phyloP scores from a whole-genome alignment of 495 filamentous ascomycete genomes.

The Podospora pseudocomata region DNA sequence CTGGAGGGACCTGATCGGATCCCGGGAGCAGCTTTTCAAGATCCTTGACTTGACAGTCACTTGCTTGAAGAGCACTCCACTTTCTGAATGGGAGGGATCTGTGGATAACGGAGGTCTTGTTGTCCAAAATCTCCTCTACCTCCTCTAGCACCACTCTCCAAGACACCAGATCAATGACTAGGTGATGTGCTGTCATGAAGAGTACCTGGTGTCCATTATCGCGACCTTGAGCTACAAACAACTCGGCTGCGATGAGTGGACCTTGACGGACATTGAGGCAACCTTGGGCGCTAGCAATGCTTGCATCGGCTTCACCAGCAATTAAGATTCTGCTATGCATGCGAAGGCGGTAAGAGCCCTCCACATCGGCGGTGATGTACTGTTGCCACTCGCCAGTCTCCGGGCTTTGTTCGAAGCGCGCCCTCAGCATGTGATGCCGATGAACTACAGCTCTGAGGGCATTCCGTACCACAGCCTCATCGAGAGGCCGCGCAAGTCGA shows the following conservation, averaged over 20 bases:
- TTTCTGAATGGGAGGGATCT: slow-evolving; percentile 48
- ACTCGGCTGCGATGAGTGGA: slow-evolving; percentile 34
- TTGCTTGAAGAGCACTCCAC: slow-evolving; percentile 43
- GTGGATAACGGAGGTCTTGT: slow-evolving; percentile 15
- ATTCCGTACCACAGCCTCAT: slow-evolving; percentile 34
- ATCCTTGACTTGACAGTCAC: slow-evolving; percentile 1
- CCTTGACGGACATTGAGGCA: slow-evolving; percentile 35
- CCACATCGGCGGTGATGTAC: slow-evolving; percentile 17
- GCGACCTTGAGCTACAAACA: slow-evolving; percentile 18
- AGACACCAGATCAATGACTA: slow-evolving; percentile 60
- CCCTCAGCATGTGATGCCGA: slow-evolving; percentile 61
- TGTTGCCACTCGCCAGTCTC: slow-evolving; percentile 25
- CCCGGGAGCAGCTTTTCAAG: slow-evolving; percentile 10
- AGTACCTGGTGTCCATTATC: slow-evolving; percentile 33
- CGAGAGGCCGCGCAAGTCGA: slow-evolving; percentile 41
- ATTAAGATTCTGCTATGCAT: slow-evolving; percentile 5
- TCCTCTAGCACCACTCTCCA: slow-evolving; percentile 60
- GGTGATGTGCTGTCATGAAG: slow-evolving; percentile 56
- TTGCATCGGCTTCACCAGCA: slow-evolving; percentile 9
- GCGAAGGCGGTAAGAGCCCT: slow-evolving; percentile 20
- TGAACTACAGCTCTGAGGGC: slow-evolving; percentile 49
- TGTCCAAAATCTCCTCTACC: slow-evolving; percentile 50
- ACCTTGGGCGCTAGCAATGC: slow-evolving; percentile 21
- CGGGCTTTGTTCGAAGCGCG: slow-evolving; percentile 42
- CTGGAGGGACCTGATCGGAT: background rate